A percentile compares a stretch with the other conserved stretches of the same genome.
Conservation (phyloP, 208 protist genomes). For the Tritrichomonas musculus region DNA sequence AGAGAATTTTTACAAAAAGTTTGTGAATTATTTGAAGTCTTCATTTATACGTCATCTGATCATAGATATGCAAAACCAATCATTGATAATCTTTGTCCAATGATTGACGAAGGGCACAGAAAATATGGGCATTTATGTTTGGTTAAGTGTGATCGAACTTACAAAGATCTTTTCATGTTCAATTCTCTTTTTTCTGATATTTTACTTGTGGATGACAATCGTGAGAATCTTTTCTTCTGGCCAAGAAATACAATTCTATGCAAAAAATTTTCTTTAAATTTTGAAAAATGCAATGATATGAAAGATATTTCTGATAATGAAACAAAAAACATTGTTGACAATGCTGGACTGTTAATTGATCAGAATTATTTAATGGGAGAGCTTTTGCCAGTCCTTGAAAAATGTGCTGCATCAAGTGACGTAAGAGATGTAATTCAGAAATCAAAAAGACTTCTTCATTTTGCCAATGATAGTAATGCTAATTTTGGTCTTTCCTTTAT, state of each 20-base stretch:
- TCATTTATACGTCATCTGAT: slow-evolving; percentile 42
- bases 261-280: too few species aligned
- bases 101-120: not conserved
- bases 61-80: not conserved
- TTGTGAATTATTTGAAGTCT: slow-evolving; percentile 41
- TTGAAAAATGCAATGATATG: too few species aligned
- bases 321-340: not conserved
- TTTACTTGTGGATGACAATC: slow-evolving; percentile 6
- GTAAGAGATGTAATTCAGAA: not conserved
- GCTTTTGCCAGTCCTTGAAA: not conserved
- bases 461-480: too few species aligned
- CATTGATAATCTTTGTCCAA: not conserved
- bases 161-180: not conserved
- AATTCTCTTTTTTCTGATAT: not conserved
- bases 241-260: slow-evolving; percentile 1
- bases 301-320: too few species aligned
- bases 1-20: slow-evolving; percentile 40
- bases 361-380: not conserved
- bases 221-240: not conserved
- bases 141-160: not conserved
- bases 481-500: too few species aligned
- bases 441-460: too few species aligned
- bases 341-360: not conserved
- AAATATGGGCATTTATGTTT: not conserved
- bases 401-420: not conserved